Evolutionary conservation across 805 yeast species (phyloP).

Genomic region (Cyberlindnera maclurae): DNA sequence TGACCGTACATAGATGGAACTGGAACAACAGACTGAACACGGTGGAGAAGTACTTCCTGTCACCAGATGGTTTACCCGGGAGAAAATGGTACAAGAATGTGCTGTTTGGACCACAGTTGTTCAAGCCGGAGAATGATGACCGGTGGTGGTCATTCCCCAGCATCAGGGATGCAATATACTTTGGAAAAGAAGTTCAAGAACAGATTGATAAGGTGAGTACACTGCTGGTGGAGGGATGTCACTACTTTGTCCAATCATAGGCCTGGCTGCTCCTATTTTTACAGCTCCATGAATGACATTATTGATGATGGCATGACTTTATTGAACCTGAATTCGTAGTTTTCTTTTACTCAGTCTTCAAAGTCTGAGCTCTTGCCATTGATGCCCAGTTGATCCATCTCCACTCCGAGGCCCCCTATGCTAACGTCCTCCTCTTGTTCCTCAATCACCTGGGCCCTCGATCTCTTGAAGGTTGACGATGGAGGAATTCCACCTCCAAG

Average conservation of each 20-base stretch:
- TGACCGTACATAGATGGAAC: slow-evolving; percentile 67
- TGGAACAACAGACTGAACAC: slow-evolving; percentile 66
- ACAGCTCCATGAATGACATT: no score
- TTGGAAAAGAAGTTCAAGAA: slow-evolving; percentile 47
- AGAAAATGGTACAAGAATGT: slow-evolving; percentile 64
- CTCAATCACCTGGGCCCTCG: slow-evolving; percentile 14
- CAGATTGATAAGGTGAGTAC: slow-evolving; percentile 40
- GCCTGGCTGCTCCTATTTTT: background rate
- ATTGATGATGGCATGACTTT: no score
- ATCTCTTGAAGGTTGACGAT: slow-evolving; percentile 15
- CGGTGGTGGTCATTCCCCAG: slow-evolving; percentile 69
- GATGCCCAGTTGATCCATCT: slow-evolving; percentile 17
- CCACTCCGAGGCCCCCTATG: slow-evolving; percentile 16
- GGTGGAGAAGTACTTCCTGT: slow-evolving; percentile 48
- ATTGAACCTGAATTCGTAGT: no score
- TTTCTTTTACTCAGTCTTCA: no score
- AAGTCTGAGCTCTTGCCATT: slow-evolving; percentile 21
- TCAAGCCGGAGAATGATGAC: slow-evolving; percentile 41
- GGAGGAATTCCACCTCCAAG: slow-evolving; percentile 16
- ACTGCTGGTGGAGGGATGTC: slow-evolving; percentile 10
- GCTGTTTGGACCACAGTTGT: slow-evolving; percentile 60
- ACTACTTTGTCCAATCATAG: slow-evolving; percentile 10
- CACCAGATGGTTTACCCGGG: slow-evolving; percentile 33
- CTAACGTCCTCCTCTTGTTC: slow-evolving; percentile 19
- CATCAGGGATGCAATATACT: slow-evolving; percentile 59